Base-by-base conservation (phyloP, 2,329 filamentous ascomycete genomes). In the Fusarium staphyleae region DNA sequence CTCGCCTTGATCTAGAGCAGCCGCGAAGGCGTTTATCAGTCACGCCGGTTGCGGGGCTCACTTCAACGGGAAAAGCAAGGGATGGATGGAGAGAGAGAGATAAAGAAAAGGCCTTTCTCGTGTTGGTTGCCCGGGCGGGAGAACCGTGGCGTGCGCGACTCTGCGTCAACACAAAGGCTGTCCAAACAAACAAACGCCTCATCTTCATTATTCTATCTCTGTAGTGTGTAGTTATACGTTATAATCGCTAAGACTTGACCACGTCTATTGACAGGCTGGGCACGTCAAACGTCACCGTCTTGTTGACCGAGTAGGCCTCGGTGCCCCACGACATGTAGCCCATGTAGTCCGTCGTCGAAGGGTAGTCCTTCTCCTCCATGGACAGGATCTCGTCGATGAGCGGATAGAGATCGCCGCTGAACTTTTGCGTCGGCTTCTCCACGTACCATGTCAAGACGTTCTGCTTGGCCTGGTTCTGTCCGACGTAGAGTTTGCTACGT, bases 281-380 rank as follows among this genome's bases (percentile, higher is more conserved):
- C 3, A 81, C 79, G 28, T 70, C 70, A 57, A 84, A 81, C 1
- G 81, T 84, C 43, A 82, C 79, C 32, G 75, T 76, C 4, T 66
- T 61, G 18, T 65, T 49, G 7, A 75, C 70, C 5, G 69, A 76
- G 66, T 78, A 80, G 0, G 79, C 73, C 64, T 84, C 81, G 12
- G 77, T 77, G 16, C 81, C 81, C 56, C 84, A 79, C 37, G 74
- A 74, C 60, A 83, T 70, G 57, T 81, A 79, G 15, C 81, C 81
- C 14, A 84, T 66, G 63, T 81, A 83, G 61, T 81, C 76, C 1
- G 66, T 54, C 0, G 66, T 53, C 0, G 66, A 70, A 9, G 79
- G 78, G 56, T 73, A 78, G 28, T 68, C 55, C 10, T 66, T 46
- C 4, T 71, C 66, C 19, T 68, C 61, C 46, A 74, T 52, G 5